Evolutionary conservation across 2,329 filamentous ascomycete species (phyloP).

Genomic region (Orbilia blumenaviensis): DNA sequence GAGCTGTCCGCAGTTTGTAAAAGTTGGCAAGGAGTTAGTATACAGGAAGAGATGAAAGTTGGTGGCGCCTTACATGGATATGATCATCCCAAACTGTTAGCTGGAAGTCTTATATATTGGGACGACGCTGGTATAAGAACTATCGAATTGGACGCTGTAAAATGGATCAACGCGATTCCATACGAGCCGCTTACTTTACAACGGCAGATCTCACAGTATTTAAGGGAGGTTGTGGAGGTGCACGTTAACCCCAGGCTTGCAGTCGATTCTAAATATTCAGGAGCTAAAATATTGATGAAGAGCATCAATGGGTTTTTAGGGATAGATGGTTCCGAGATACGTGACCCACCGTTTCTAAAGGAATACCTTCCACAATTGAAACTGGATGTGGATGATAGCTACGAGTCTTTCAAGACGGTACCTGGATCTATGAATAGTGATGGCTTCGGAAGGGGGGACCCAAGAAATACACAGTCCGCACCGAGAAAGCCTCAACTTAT

Average conservation of each 20-base stretch:
- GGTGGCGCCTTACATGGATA: constrained; percentile 12
- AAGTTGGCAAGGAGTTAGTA: constrained; percentile 28
- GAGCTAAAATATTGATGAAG: background rate
- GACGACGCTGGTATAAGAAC: background rate
- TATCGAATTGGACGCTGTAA: background rate
- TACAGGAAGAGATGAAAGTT: background rate
- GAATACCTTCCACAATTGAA: background rate
- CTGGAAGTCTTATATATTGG: constrained; percentile 23
- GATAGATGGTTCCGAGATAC: background rate
- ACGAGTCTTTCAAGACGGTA: background rate
- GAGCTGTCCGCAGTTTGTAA: background rate
- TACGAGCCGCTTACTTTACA: constrained; percentile 1
- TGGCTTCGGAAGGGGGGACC: background rate
- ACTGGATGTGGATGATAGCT: background rate
- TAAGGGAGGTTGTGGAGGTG: constrained; percentile 8
- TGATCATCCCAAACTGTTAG: background rate
- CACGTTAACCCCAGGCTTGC: background rate
- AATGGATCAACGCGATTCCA: constrained; percentile 2
- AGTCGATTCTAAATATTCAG: background rate
- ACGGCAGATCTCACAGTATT: background rate
- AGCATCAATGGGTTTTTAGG: background rate
- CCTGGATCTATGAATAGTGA: background rate
- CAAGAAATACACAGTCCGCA: too few species aligned
- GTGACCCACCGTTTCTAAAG: background rate
- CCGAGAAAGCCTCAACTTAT: background rate